phyloP scores from a whole-genome alignment of 768 basidiomycete species.

The Serendipita vermifera region DNA sequence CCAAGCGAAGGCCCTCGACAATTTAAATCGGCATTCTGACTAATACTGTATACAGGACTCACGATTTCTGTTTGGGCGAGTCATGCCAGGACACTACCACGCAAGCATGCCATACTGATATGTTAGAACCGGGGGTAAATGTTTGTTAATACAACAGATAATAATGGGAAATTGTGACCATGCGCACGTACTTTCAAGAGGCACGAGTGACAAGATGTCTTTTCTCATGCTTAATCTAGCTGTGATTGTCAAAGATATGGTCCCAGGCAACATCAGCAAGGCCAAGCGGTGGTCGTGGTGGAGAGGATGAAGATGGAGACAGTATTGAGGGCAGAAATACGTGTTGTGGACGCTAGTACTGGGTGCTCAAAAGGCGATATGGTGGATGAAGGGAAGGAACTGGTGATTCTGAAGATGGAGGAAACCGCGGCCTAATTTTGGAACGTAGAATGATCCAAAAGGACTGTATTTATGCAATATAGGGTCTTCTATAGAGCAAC shows the following conservation, averaged over 20 bases:
- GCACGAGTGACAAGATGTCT: conserved; percentile 46
- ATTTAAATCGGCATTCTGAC: too few relatives aligned
- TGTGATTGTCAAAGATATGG: conserved; percentile 69
- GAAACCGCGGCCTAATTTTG: neutral
- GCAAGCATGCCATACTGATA: too few relatives aligned
- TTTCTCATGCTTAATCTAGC: conserved; percentile 89
- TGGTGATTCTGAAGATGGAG: conserved; percentile 36
- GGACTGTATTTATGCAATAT: neutral
- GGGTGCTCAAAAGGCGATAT: conserved; percentile 78
- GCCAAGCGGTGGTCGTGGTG: conserved; percentile 67
- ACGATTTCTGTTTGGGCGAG: too few relatives aligned
- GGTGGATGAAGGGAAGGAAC: conserved; percentile 75
- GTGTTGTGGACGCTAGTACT: conserved; percentile 58
- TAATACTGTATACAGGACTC: too few relatives aligned
- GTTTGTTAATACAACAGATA: too few relatives aligned
- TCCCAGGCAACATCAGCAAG: conserved; percentile 70
- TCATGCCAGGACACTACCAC: too few relatives aligned
- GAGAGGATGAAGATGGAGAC: conserved; percentile 99
- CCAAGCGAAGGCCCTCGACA: too few relatives aligned
- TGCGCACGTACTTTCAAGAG: too few relatives aligned
- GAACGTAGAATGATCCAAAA: neutral
- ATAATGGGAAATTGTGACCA: too few relatives aligned
- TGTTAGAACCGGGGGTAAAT: too few relatives aligned
- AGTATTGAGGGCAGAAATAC: conserved; percentile 55
- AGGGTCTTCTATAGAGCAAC: neutral